Evolutionary conservation across 2,329 filamentous ascomycete species (phyloP).

Genomic region (Aspergillus glaucus): DNA sequence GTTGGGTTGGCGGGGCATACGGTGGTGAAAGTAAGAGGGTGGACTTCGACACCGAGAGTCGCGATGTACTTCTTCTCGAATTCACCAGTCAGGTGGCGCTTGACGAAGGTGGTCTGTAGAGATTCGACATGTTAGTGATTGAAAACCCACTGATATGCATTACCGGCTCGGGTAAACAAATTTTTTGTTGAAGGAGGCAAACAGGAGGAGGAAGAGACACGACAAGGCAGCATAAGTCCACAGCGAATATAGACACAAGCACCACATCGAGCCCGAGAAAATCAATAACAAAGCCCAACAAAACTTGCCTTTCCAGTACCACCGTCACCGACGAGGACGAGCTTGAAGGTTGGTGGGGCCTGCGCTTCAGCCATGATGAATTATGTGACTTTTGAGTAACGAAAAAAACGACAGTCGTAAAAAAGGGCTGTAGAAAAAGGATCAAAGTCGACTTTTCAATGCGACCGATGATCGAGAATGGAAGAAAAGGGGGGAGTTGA

Average conservation of each 20-base stretch:
- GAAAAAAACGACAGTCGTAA: conserved; percentile 7
- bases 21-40: conserved; percentile 95
- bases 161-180: conserved; percentile 14
- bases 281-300: neutral
- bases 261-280: neutral
- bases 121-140: conserved; percentile 17
- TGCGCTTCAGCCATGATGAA: conserved; percentile 57
- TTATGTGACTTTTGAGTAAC: conserved; percentile 17
- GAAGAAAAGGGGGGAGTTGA: conserved; percentile 9
- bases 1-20: conserved; percentile 54
- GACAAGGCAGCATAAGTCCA: neutral
- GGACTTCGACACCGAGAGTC: conserved; percentile 97
- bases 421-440: conserved; percentile 8
- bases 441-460: conserved; percentile 16
- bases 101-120: conserved; percentile 94
- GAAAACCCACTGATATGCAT: conserved; percentile 1
- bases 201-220: conserved; percentile 9
- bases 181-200: conserved; percentile 23
- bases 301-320: conserved; percentile 93
- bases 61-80: conserved; percentile 99
- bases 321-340: conserved; percentile 98
- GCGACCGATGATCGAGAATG: conserved; percentile 15
- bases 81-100: conserved; percentile 98
- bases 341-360: conserved; percentile 84
- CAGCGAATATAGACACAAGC: conserved; percentile 1